Evolutionary conservation across 1,284 basidiomycete species (phyloP).

Genomic region (Rhodotorula glutinis): DNA sequence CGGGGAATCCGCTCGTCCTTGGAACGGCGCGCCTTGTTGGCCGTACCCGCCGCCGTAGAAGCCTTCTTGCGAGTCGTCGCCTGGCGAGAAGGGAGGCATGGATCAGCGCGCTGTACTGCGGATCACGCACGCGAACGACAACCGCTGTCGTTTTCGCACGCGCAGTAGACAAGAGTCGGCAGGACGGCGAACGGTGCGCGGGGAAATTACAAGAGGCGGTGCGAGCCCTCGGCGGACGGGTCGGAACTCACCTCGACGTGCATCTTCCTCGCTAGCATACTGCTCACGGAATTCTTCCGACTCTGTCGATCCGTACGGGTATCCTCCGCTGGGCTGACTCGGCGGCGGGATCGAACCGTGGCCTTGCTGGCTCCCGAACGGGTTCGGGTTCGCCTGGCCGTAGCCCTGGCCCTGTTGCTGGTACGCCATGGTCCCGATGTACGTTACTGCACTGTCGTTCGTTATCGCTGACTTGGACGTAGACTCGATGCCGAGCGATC

Average conservation of each 20-base stretch:
- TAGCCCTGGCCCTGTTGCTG: constrained; percentile 17
- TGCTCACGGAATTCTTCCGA: constrained; percentile 34
- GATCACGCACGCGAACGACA: not conserved
- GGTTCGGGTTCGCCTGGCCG: constrained; percentile 21
- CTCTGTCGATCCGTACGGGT: constrained; percentile 14
- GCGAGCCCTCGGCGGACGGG: not conserved
- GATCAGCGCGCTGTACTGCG: not conserved
- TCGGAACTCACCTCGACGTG: constrained; percentile 11
- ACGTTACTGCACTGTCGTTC: too few relatives aligned
- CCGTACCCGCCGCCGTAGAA: constrained; percentile 20
- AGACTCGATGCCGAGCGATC: too few relatives aligned
- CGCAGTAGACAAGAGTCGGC: not conserved
- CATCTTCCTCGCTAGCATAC: constrained; percentile 30
- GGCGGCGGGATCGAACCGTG: not conserved
- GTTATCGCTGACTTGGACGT: too few relatives aligned
- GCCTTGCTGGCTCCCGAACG: constrained; percentile 27
- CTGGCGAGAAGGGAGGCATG: not conserved
- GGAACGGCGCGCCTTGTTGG: constrained; percentile 28
- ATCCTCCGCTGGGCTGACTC: not conserved
- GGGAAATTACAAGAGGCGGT: not conserved
- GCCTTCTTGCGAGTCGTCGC: constrained; percentile 28
- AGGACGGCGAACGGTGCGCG: not conserved
- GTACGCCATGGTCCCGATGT: constrained; percentile 18
- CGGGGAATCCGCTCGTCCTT: constrained; percentile 35
- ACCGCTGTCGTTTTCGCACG: too few relatives aligned